Evolutionary conservation across 1,139 yeast species (phyloP).

Genomic region (Saccharomyces hybrid): DNA sequence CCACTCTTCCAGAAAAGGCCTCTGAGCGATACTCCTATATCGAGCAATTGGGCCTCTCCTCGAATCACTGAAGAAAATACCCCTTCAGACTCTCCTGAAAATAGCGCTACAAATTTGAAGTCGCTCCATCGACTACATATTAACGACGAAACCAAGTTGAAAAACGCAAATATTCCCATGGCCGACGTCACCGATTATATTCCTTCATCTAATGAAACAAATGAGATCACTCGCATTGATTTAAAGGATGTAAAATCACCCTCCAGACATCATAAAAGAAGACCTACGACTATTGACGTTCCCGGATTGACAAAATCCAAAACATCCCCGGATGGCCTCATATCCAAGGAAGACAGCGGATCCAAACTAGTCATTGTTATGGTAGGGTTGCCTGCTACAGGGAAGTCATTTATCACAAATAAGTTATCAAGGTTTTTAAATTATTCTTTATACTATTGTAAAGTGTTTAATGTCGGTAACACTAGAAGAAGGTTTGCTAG

Average conservation of each 20-base stretch:
- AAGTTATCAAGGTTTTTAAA: constrained; percentile 80
- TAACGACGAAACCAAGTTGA: constrained; percentile 1
- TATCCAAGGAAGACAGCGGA: constrained; percentile 62
- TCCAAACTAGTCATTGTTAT: constrained; percentile 84
- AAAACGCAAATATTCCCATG: not conserved
- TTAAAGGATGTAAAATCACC: constrained; percentile 9
- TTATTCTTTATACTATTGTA: constrained; percentile 86
- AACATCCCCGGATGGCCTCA: constrained; percentile 75
- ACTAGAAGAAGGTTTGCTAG: constrained; percentile 70
- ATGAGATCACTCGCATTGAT: not conserved
- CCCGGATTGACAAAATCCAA: constrained; percentile 89
- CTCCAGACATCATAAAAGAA: constrained; percentile 28
- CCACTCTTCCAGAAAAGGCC: constrained; percentile 67
- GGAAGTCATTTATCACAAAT: constrained; percentile 87
- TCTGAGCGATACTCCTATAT: constrained; percentile 62
- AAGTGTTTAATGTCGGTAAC: constrained; percentile 90
- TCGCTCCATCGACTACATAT: not conserved
- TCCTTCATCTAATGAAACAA: constrained; percentile 1
- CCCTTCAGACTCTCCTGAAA: constrained; percentile 28
- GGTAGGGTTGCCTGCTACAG: constrained; percentile 93
- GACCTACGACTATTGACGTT: constrained; percentile 78
- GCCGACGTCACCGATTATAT: not conserved
- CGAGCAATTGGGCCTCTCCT: constrained; percentile 48
- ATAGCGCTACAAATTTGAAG: constrained; percentile 4
- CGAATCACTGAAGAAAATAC: constrained; percentile 29